phyloP scores from a whole-genome alignment of 208 protist species.

The Trichomonas gallinae region DNA sequence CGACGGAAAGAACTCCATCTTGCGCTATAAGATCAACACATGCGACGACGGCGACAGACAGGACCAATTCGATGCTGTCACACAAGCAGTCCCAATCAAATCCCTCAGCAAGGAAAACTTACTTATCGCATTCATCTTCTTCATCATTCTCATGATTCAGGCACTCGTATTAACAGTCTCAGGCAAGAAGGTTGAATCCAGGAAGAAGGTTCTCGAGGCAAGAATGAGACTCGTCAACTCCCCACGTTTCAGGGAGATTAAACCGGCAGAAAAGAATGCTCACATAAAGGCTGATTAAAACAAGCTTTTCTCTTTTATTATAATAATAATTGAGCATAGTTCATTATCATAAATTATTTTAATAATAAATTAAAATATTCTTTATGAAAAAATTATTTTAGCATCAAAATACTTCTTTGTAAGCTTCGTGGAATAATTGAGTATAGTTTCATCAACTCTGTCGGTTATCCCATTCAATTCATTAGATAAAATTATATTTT shows the following conservation, averaged over 20 bases:
- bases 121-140: background rate
- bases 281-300: too few relatives aligned
- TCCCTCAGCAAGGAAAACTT: background rate
- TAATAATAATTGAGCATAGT: too few relatives aligned
- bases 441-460: too few relatives aligned
- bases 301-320: too few relatives aligned
- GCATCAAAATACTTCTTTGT: too few relatives aligned
- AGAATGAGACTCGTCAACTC: background rate
- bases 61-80: slow-evolving; percentile 11
- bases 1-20: slow-evolving; percentile 26
- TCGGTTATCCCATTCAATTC: too few relatives aligned
- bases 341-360: too few relatives aligned
- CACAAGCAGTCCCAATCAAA: background rate
- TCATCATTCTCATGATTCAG: background rate
- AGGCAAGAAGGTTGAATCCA: background rate
- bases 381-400: too few relatives aligned
- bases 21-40: slow-evolving; percentile 29
- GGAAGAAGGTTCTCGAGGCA: background rate
- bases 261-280: background rate
- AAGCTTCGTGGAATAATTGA: too few relatives aligned
- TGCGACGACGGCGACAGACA: slow-evolving; percentile 28
- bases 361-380: too few relatives aligned
- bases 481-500: too few relatives aligned
- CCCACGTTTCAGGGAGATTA: background rate
- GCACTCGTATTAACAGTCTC: background rate